A percentile compares a stretch with the other conserved stretches of the same genome.
These are phyloP conservation scores for Biscogniauxia sp. DNA, from an alignment of 2,329 filamentous ascomycete genomes.

Conservation along the genomic window DNA sequence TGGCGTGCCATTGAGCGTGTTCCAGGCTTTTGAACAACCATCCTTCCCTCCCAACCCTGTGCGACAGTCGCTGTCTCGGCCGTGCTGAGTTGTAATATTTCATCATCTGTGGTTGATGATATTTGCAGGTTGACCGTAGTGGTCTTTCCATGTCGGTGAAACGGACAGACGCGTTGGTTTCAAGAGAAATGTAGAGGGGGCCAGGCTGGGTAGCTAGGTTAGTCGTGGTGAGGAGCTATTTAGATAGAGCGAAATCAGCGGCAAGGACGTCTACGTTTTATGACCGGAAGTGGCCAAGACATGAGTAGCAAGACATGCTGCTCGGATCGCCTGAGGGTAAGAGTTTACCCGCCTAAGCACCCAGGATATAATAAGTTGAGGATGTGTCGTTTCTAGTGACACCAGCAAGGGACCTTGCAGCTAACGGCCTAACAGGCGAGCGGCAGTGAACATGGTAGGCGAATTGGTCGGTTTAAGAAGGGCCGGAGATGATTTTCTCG, in stretches of 20 bases:
- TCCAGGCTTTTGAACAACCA: neutral
- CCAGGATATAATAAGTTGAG: conserved; percentile 4
- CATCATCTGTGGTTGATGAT: neutral
- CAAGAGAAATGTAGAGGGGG: neutral
- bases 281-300: conserved; percentile 6
- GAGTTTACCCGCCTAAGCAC: conserved; percentile 8
- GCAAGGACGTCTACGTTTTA: conserved; percentile 3
- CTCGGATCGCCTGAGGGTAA: conserved; percentile 3
- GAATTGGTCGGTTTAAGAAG: neutral
- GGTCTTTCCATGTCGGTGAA: neutral
- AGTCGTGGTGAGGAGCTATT: neutral
- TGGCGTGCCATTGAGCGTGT: neutral
- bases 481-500: conserved; percentile 15
- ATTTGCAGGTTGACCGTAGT: neutral
- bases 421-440: conserved; percentile 21
- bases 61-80: neutral
- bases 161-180: neutral
- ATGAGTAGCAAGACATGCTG: conserved; percentile 8
- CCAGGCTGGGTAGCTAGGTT: no score
- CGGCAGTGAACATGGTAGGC: conserved; percentile 14
- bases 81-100: neutral
- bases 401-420: conserved; percentile 23
- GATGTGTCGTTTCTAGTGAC: conserved; percentile 7
- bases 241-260: conserved; percentile 1
- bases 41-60: neutral